These are phyloP conservation scores for maize (Zea mays) DNA, from an alignment of 176 grass and related monocot genomes.

Conservation along the genomic window DNA sequence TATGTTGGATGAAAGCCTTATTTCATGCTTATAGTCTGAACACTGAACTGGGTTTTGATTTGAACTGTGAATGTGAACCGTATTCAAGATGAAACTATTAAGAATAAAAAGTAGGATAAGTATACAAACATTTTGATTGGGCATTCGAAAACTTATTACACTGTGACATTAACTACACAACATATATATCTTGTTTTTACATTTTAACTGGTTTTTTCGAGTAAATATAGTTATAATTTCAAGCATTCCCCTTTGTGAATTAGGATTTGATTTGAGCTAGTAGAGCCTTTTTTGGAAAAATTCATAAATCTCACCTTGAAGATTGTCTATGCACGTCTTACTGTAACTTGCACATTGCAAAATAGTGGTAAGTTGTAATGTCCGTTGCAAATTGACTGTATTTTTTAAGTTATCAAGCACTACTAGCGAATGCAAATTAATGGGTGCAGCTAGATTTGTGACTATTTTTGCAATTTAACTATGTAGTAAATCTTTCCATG, in stretches of 20 bases:
- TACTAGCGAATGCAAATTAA: not conserved
- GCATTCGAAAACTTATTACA: too few species aligned
- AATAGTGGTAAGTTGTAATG: not conserved
- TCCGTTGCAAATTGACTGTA: not conserved
- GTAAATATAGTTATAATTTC: not conserved
- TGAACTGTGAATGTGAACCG: too few species aligned
- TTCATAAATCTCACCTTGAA: not conserved
- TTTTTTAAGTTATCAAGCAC: not conserved
- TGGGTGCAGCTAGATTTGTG: not conserved
- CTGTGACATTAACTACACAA: not conserved
- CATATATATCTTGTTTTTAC: not conserved
- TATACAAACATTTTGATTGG: too few species aligned
- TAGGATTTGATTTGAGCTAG: not conserved
- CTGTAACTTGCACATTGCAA: not conserved
- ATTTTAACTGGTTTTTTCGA: not conserved
- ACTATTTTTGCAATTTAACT: not conserved
- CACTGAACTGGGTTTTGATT: too few species aligned
- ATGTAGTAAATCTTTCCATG: not conserved
- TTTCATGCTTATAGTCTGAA: too few species aligned
- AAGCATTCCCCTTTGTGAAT: not conserved
- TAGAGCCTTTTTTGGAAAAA: too few species aligned
- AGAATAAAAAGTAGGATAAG: too few species aligned
- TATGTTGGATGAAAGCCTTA: too few species aligned
- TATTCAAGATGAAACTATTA: too few species aligned
- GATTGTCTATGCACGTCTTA: not conserved